Base-by-base conservation (phyloP, 23 red algal genomes). In the Porphyridium purpureum region DNA sequence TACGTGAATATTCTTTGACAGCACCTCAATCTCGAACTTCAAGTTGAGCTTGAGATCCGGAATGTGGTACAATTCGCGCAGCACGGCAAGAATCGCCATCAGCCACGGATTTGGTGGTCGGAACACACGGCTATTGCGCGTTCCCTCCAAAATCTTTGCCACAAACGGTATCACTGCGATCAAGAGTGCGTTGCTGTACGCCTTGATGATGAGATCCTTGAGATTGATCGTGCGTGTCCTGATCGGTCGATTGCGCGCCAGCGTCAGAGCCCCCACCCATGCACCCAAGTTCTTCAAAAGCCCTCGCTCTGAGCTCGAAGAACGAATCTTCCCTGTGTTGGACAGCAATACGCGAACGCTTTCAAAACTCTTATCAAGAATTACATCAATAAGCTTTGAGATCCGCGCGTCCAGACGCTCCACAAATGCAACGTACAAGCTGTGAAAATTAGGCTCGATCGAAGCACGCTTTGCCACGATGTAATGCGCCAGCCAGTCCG, bases 101-200 rank as follows among this genome's bases (percentile, higher is more conserved):
- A 95, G 32, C 88, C 88, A 95, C 27, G 88, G 88, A 59, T 95
- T 84, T 23, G 70, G 77, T n/a, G 78, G 59, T 25, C 81, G 81
- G 57, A 95, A 95, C n/a, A 95, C 66, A 1, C 48, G 41, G 11
- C 78, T 85, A 34, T 35, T 36, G 19, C 38, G 29, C 46, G 60
- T 80, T 7, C 60, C 69, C 61, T 86, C 78, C 29, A 95, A 46
- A 3, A 95, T 57, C 31, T 95, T 95, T 5, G 71, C 55, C 11
- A 82, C 77, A 33, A 95, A 95, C 4, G 88, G 88, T 51, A 85
- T 64, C 32, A 82, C 79, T 30, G 88, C 76, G 24, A 78, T 95
- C 21, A 95, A 63, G 15, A 70, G 72, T 5, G 69, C 88, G 11
- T 33, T 86, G 9, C 50, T 66, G 46, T 95, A 95, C 0, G 88